Base-by-base conservation (phyloP, 768 basidiomycete species). In the Suillus plorans region DNA sequence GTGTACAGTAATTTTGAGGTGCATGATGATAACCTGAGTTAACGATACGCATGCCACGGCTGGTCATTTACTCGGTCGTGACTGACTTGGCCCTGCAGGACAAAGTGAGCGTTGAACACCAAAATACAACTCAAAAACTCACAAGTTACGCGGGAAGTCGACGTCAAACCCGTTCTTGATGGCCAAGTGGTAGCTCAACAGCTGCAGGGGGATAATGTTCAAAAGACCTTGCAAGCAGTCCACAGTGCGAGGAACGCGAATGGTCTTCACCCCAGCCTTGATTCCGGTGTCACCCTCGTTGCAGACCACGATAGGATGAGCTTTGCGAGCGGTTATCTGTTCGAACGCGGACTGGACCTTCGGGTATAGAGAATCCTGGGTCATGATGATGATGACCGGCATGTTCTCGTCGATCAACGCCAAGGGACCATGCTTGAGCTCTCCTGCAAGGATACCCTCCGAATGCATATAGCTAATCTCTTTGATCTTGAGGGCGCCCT, bases 371-470 rank as follows among this genome's bases (percentile, higher is more conserved):
- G 95, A 97, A 79, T 99, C 97, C 69, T 93, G 91, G 36, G 97
- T 99, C 97, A 99, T 99, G 80, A 99, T 88, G 80, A 99, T 94
- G 82, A 99, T 99, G 70, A 99, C 94, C 49, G 95, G 88, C 92
- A 97, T 94, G 81, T 97, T 95, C 81, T 99, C 97, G 74, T 99
- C 97, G 72, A 99, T 92, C 69, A 99, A 81, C 62, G 97, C 97
- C 63, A 99, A 88, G 63, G 97, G 97, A 53, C 97, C 97, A 75
- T 99, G 97, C 83, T 99, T 99, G 69, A 99, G 83, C 81, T 99
- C 97, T 70, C 97, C 97, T 28, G 97, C 97, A 63, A 99, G 88
- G 76, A 99, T 98, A 74, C 92, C 91, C 83, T 74, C 71, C 18
- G 73, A 73, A 60, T 76, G 77, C 74, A 81, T 78, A 80, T 98